Evolutionary conservation across 2,329 filamentous ascomycete genomes (phyloP).

Genomic region (Sporothrix mexicana): DNA sequence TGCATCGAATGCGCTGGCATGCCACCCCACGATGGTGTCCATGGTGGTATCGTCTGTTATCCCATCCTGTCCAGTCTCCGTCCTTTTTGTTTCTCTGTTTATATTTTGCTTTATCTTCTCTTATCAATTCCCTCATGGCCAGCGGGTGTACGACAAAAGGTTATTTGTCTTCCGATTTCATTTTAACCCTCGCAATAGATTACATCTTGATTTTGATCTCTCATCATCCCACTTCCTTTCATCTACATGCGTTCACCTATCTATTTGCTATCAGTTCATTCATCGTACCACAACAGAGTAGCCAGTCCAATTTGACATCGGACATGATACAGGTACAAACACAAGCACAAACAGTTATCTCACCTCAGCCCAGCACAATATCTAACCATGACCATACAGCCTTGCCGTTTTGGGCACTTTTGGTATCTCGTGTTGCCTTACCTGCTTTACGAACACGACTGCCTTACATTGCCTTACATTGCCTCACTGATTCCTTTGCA

Average conservation of each 20-base stretch:
- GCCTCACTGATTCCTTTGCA: neutral
- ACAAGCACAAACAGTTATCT: neutral
- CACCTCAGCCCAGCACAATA: neutral
- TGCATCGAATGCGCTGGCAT: constrained; percentile 21
- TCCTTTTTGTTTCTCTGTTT: neutral
- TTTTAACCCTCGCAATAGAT: neutral
- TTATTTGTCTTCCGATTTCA: neutral
- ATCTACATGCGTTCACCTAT: neutral
- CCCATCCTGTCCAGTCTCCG: neutral
- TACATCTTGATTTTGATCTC: neutral
- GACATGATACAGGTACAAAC: neutral
- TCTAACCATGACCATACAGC: neutral
- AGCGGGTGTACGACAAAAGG: constrained; percentile 5
- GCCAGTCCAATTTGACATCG: neutral
- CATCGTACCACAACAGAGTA: neutral
- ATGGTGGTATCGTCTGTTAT: neutral
- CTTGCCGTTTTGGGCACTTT: neutral
- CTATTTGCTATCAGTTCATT: too few species aligned
- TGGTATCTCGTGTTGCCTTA: constrained; percentile 14
- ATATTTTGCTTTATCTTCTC: neutral
- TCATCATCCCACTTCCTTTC: neutral
- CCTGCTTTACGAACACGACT: neutral
- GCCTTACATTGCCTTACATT: neutral
- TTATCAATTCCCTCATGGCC: neutral
- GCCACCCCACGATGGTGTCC: neutral